Conservation (phyloP, 2,329 filamentous ascomycete genomes). For the Zymoseptoria tritici region DNA sequence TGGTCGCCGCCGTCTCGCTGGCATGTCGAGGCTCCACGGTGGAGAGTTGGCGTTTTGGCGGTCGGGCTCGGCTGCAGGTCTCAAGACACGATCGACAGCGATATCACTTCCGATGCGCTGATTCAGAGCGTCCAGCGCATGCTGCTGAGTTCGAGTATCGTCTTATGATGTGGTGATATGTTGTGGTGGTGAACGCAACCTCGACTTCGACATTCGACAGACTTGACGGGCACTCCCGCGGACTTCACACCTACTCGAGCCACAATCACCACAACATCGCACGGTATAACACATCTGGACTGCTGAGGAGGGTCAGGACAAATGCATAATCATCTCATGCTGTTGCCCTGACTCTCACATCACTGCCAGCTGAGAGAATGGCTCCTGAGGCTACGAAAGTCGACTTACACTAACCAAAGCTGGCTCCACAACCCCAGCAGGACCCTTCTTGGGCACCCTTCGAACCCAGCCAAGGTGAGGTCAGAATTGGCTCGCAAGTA, state of each 20-base stretch:
- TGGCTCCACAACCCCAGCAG: not conserved
- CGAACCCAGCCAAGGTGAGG: not conserved
- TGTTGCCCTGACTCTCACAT: not conserved
- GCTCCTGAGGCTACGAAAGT: not conserved
- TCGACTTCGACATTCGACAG: not conserved
- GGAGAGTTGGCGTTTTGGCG: not conserved
- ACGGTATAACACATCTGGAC: not conserved
- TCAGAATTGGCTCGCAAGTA: not conserved
- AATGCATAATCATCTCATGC: not conserved
- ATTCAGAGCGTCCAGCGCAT: not conserved
- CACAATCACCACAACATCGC: not conserved
- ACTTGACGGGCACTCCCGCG: not conserved
- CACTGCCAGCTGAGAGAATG: not conserved
- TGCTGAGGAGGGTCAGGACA: not conserved
- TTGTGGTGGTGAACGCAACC: not conserved
- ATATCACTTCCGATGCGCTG: not conserved
- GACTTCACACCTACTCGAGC: not conserved
- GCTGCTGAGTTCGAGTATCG: not conserved
- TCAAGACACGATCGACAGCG: not conserved
- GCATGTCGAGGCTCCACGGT: not conserved
- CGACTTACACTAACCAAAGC: not conserved
- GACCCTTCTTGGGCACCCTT: not conserved
- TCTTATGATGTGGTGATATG: not conserved
- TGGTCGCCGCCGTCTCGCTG: not conserved
- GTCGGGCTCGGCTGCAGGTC: not conserved